Percentiles rank a stretch among this genome's conserved stretches.
Evolutionary conservation across 78 protist genomes (phyloP).

Genomic region (Anaeramoeba flamelloides): DNA sequence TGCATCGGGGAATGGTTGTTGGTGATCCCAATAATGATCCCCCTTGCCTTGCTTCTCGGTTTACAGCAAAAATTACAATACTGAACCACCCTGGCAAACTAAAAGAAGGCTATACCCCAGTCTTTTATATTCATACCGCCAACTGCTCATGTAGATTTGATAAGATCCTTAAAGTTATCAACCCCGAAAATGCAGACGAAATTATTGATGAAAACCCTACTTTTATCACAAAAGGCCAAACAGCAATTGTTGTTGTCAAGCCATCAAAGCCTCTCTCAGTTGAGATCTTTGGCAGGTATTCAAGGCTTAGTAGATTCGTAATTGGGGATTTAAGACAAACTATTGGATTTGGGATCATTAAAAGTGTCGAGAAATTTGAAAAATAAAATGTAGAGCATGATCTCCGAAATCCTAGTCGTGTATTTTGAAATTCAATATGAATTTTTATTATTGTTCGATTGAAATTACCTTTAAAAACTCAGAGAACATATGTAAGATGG

Average conservation of each 20-base stretch:
- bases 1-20: no score
- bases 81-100: slow-evolving; percentile 2
- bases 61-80: neutral
- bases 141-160: neutral
- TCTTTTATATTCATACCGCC: slow-evolving; percentile 7
- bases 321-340: slow-evolving; percentile 84
- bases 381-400: no score
- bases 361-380: no score
- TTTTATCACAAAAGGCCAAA: slow-evolving; percentile 1
- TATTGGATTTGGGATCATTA: slow-evolving; percentile 84
- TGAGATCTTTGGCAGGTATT: neutral
- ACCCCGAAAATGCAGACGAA: slow-evolving; percentile 4
- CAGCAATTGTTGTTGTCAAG: neutral
- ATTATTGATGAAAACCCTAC: slow-evolving; percentile 1
- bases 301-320: slow-evolving; percentile 59
- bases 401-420: no score
- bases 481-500: no score
- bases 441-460: no score
- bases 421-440: no score
- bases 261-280: slow-evolving; percentile 14
- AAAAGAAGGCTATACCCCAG: slow-evolving; percentile 9
- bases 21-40: neutral
- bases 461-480: no score
- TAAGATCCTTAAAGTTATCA: neutral
- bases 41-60: neutral